Evolutionary conservation across 768 basidiomycete species (phyloP).

Genomic region (Termitomyces sp.): DNA sequence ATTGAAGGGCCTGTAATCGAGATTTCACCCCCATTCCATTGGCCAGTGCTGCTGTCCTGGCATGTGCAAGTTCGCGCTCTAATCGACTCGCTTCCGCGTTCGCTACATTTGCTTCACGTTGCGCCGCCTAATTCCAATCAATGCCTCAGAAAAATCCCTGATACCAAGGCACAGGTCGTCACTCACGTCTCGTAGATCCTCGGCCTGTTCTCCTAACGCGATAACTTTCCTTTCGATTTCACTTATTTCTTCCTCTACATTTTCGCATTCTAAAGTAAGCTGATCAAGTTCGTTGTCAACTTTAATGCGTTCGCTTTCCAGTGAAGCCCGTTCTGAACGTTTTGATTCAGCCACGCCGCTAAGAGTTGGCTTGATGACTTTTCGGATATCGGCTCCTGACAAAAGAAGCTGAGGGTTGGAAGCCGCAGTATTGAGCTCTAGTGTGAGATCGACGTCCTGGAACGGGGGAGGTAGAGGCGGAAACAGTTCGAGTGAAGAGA

Average conservation of each 20-base stretch:
- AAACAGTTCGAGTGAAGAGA: constrained; percentile 73
- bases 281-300: constrained; percentile 84
- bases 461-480: constrained; percentile 71
- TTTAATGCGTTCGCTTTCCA: constrained; percentile 77
- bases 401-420: constrained; percentile 69
- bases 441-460: constrained; percentile 68
- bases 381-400: constrained; percentile 65
- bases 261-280: constrained; percentile 73
- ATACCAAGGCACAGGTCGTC: not conserved
- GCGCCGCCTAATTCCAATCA: constrained; percentile 52
- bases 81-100: constrained; percentile 63
- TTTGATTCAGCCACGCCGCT: constrained; percentile 68
- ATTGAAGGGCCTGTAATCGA: constrained; percentile 70
- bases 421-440: constrained; percentile 79
- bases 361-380: constrained; percentile 74
- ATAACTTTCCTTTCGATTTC: constrained; percentile 73
- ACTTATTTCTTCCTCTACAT: constrained; percentile 71
- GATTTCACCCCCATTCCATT: constrained; percentile 84
- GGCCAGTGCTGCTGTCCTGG: constrained; percentile 70
- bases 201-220: constrained; percentile 69
- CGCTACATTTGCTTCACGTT: constrained; percentile 68
- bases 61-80: constrained; percentile 71
- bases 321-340: constrained; percentile 59
- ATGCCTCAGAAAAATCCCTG: not conserved
- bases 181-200: constrained; percentile 77